phyloP scores from a whole-genome alignment of 805 yeast genomes.

The Kazachstania martiniae region DNA sequence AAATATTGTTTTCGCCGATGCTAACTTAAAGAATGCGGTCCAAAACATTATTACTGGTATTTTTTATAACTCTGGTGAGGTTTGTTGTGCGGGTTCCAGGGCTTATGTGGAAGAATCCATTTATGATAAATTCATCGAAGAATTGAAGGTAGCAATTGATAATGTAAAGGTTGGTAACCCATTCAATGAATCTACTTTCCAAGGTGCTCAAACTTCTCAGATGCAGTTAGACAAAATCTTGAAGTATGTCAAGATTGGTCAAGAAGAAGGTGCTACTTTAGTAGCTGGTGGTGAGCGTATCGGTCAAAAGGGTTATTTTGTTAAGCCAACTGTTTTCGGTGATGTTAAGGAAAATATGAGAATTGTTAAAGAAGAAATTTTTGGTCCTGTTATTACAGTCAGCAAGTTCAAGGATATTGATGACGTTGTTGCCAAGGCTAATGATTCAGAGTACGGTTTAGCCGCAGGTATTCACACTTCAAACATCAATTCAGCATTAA shows the following conservation, averaged over 20 bases:
- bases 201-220: constrained; percentile 68
- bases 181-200: constrained; percentile 55
- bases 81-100: constrained; percentile 88
- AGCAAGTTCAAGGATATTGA: constrained; percentile 62
- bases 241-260: constrained; percentile 53
- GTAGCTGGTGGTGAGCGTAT: constrained; percentile 74
- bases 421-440: constrained; percentile 65
- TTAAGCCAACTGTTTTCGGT: constrained; percentile 78
- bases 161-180: constrained; percentile 66
- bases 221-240: constrained; percentile 56
- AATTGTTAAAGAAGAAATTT: constrained; percentile 81
- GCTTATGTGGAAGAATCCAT: constrained; percentile 67
- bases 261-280: constrained; percentile 56
- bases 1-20: constrained; percentile 71
- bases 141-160: constrained; percentile 41
- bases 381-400: constrained; percentile 79
- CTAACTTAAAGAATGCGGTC: constrained; percentile 55
- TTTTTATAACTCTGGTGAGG: constrained; percentile 84
- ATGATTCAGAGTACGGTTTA: constrained; percentile 70
- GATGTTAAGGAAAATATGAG: constrained; percentile 65
- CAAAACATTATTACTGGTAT: constrained; percentile 64
- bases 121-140: constrained; percentile 54
- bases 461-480: constrained; percentile 83
- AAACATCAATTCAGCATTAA: constrained; percentile 53
- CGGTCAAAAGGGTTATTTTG: constrained; percentile 60